Conservation (phyloP, 805 yeast species). For the Kodamaea jinghongensis region DNA sequence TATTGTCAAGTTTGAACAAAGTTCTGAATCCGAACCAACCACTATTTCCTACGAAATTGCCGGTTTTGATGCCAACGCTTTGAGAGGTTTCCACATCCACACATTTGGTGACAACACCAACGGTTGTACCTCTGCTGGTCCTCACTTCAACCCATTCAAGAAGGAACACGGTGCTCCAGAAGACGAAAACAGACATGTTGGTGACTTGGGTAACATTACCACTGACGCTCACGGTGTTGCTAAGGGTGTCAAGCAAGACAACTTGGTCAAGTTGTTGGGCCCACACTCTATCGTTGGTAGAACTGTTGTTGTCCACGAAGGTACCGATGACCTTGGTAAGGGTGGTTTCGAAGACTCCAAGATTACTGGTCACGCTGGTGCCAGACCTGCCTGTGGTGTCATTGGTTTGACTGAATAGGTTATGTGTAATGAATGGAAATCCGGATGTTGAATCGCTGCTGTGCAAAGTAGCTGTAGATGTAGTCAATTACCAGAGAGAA, state of each 20-base stretch:
- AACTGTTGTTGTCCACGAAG: slow-evolving; percentile 92
- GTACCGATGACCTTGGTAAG: slow-evolving; percentile 90
- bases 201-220: slow-evolving; percentile 93
- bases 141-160: slow-evolving; percentile 89
- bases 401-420: slow-evolving; percentile 64
- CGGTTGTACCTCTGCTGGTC: slow-evolving; percentile 98
- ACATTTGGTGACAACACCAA: slow-evolving; percentile 98
- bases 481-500: too few species aligned
- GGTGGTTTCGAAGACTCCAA: slow-evolving; percentile 89
- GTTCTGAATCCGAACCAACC: slow-evolving; percentile 75
- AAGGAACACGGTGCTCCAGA: slow-evolving; percentile 92
- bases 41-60: slow-evolving; percentile 82
- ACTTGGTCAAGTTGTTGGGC: slow-evolving; percentile 77
- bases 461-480: too few species aligned
- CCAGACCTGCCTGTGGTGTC: slow-evolving; percentile 98
- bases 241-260: slow-evolving; percentile 82
- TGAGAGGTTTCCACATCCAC: slow-evolving; percentile 97
- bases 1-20: slow-evolving; percentile 82
- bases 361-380: slow-evolving; percentile 97
- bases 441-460: too few species aligned
- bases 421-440: not conserved
- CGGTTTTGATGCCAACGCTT: slow-evolving; percentile 86
- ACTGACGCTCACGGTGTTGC: slow-evolving; percentile 89
- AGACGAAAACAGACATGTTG: slow-evolving; percentile 80
- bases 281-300: slow-evolving; percentile 88